These are phyloP conservation scores for Fusarium sp. DNA, from an alignment of 2,329 filamentous ascomycete species.

Conservation along the genomic window DNA sequence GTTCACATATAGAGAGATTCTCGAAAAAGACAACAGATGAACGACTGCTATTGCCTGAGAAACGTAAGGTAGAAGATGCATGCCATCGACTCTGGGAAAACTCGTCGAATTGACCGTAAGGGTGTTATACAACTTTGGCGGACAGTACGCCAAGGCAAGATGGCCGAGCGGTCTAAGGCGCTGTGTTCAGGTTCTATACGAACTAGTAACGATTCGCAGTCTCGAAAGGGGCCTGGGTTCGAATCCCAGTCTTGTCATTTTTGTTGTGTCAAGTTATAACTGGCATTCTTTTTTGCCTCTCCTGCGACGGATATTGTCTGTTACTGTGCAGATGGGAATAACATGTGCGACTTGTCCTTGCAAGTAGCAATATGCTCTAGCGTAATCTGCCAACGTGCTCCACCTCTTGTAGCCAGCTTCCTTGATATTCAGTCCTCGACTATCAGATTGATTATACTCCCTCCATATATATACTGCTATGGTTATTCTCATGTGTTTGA, in stretches of 20 bases:
- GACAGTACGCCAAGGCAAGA: background rate
- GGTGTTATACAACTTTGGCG: background rate
- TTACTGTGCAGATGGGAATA: no score
- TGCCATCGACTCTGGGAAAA: fast-evolving
- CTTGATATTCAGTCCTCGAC: no score
- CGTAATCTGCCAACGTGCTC: no score
- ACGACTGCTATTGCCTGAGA: no score
- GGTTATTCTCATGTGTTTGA: no score
- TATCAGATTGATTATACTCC: no score
- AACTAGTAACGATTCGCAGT: slow-evolving; percentile 43
- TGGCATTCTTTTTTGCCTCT: background rate
- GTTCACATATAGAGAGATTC: no score
- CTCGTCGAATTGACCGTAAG: fast-evolving
- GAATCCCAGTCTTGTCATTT: slow-evolving; percentile 42
- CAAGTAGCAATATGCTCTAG: no score
- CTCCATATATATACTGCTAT: no score
- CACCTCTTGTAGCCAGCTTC: no score
- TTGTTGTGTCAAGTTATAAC: background rate
- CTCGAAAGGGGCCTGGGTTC: slow-evolving; percentile 44
- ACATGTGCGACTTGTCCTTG: no score
- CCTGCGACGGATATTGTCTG: background rate
- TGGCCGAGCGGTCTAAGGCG: slow-evolving; percentile 42
- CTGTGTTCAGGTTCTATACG: slow-evolving; percentile 43
- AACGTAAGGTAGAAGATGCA: fast-evolving
- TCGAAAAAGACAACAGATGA: no score